Evolutionary conservation across 2,329 filamentous ascomycete genomes (phyloP).

Genomic region (Endothia cerciana): DNA sequence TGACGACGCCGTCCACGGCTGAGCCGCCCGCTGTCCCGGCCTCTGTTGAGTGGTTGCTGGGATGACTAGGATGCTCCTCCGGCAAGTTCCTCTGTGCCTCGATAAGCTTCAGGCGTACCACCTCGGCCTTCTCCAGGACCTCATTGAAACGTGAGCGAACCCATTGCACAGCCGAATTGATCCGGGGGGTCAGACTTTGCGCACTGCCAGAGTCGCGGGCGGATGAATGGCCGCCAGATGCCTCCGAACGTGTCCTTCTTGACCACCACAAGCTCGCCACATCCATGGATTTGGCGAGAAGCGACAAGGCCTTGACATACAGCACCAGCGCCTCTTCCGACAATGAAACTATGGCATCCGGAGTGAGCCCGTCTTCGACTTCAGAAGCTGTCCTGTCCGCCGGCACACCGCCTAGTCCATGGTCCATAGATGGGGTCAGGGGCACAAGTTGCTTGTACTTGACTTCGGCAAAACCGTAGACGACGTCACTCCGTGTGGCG

Average conservation of each 20-base stretch:
- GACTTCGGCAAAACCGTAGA: constrained; percentile 96
- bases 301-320: constrained; percentile 90
- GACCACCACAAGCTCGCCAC: constrained; percentile 93
- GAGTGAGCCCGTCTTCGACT: constrained; percentile 78
- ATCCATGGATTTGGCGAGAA: constrained; percentile 94
- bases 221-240: constrained; percentile 46
- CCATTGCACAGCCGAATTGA: constrained; percentile 96
- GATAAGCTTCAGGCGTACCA: constrained; percentile 85
- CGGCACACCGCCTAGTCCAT: constrained; percentile 67
- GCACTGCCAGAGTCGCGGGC: constrained; percentile 46
- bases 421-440: constrained; percentile 76
- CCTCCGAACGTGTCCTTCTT: constrained; percentile 67
- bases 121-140: constrained; percentile 92
- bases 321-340: constrained; percentile 94
- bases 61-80: constrained; percentile 82
- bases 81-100: constrained; percentile 86
- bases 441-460: constrained; percentile 98
- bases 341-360: constrained; percentile 82
- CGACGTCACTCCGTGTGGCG: constrained; percentile 90
- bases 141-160: constrained; percentile 94
- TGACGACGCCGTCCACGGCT: constrained; percentile 75
- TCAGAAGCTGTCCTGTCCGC: constrained; percentile 62
- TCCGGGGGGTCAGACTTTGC: constrained; percentile 65
- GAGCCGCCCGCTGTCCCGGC: constrained; percentile 62
- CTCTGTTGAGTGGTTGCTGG: constrained; percentile 71